Conservation (phyloP, 352 stramenopile species). For the Sclerospora graminicola region DNA sequence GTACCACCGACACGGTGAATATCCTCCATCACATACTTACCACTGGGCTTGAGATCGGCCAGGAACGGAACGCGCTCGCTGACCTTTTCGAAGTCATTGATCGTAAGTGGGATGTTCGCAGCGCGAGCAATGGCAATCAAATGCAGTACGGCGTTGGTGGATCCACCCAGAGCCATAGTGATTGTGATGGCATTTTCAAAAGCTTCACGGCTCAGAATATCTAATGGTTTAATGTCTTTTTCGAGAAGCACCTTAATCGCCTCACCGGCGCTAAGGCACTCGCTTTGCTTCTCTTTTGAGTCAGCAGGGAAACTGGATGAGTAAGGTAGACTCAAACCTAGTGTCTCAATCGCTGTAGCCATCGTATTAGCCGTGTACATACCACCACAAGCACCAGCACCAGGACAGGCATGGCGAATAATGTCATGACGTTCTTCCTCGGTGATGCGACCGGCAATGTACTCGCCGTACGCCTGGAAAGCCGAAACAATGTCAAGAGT, state of each 20-base stretch:
- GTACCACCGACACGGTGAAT: slow-evolving; percentile 95
- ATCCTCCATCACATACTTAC: slow-evolving; percentile 99
- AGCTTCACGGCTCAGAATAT: slow-evolving; percentile 94
- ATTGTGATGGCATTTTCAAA: slow-evolving; percentile 99
- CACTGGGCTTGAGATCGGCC: slow-evolving; percentile 95
- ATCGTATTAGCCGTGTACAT: slow-evolving; percentile 99
- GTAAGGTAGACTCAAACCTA: slow-evolving; percentile 94
- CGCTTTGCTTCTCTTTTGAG: slow-evolving; percentile 88
- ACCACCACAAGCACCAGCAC: slow-evolving; percentile 91
- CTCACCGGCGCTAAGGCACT: slow-evolving; percentile 85
- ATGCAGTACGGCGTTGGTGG: slow-evolving; percentile 97
- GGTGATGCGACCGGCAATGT: slow-evolving; percentile 88
- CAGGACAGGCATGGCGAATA: slow-evolving; percentile 91
- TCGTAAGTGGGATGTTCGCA: slow-evolving; percentile 84
- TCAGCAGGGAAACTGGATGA: slow-evolving; percentile 93
- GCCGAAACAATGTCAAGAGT: slow-evolving; percentile 94
- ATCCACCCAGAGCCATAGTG: slow-evolving; percentile 96
- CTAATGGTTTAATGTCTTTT: slow-evolving; percentile 94
- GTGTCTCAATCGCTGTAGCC: slow-evolving; percentile 95
- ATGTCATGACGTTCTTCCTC: slow-evolving; percentile 90
- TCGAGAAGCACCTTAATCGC: slow-evolving; percentile 89
- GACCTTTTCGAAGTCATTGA: slow-evolving; percentile 97
- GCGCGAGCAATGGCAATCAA: slow-evolving; percentile 96
- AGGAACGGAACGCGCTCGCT: slow-evolving; percentile 93
- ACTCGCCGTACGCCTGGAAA: slow-evolving; percentile 95